Evolutionary conservation across 1,284 basidiomycete genomes (phyloP).

Genomic region (Butyriboletus regius): DNA sequence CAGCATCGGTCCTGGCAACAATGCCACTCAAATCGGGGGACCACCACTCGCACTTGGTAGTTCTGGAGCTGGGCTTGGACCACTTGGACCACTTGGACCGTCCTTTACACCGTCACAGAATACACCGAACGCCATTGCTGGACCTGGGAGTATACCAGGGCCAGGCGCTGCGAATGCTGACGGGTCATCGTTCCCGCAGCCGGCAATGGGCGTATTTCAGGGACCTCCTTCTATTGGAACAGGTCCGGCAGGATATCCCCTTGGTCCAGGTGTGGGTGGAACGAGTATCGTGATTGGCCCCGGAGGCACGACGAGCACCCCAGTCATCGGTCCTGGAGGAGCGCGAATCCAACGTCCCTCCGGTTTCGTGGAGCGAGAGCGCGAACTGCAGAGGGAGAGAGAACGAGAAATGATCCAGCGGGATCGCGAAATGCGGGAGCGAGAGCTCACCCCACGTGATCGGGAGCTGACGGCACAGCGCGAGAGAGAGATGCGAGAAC

Average conservation of each 20-base stretch:
- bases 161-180: constrained; percentile 15
- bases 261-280: constrained; percentile 19
- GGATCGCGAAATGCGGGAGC: constrained; percentile 22
- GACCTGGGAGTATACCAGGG: constrained; percentile 8
- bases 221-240: constrained; percentile 21
- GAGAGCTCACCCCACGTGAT: constrained; percentile 21
- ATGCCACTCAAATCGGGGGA: constrained; percentile 9
- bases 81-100: constrained; percentile 4
- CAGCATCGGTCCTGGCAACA: constrained; percentile 8
- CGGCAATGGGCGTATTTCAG: constrained; percentile 31
- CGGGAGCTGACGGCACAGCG: constrained; percentile 19
- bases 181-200: constrained; percentile 19
- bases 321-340: constrained; percentile 17
- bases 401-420: constrained; percentile 23
- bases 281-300: constrained; percentile 25
- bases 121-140: constrained; percentile 4
- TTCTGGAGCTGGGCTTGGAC: constrained; percentile 10
- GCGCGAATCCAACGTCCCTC: constrained; percentile 24
- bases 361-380: constrained; percentile 25
- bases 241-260: constrained; percentile 18
- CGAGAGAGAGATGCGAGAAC: constrained; percentile 22
- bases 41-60: constrained; percentile 6
- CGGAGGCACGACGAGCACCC: constrained; percentile 18
- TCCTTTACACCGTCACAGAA: constrained; percentile 13
- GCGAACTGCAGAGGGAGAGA: constrained; percentile 20